Evolutionary conservation across 768 basidiomycete genomes (phyloP), one percentile per base, ranked within the genome.

Genomic region (Flagelloscypha sp.): DNA sequence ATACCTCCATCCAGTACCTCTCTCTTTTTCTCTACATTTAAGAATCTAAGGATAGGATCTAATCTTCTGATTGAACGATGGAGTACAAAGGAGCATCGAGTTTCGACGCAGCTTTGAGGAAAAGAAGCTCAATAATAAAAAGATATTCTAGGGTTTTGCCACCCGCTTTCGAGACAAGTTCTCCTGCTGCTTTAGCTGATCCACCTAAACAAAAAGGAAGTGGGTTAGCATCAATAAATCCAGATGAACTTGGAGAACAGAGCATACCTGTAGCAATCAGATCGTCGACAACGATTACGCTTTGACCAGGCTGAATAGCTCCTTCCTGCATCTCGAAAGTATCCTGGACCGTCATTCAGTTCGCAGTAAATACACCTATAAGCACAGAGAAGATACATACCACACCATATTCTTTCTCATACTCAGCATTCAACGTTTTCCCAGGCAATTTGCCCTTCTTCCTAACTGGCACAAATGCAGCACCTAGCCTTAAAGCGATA

Each of bases 391-490:
- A 3, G 32, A 11, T 4, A 60, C 79, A 53, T 46, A 89, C 88
- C n/a, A 58, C 50, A 29, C 92, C 93, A 47, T 97, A 95, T 55
- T 99, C 95, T 66, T 95, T 95, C 57, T 80, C 76, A 47, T 90
- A 99, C 15, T 68, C 70, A 2, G 76, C 82, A 21, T 68, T 66
- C 30, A 79, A 70, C 54, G 82, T 84, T 47, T 76, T 52, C 30
- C 95, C 95, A 5, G 95, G 95, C n/a, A 99, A 70, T 58, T 98
- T 99, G 4, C 92, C 93, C 42, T 65, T 64, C 63, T 99, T 99
- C 41, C 95, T 72, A 22, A 98, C 92, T 2, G 95, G 93, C 3
- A 95, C 90, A 47, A 99, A 99, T 8, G 89, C 87, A 2, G 92
- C 92, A 18, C 88, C 87, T 18, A 99, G 65, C 39, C 94, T 70